Conservation (phyloP, 345 rosid genomes). For the Passiflora organensis region DNA sequence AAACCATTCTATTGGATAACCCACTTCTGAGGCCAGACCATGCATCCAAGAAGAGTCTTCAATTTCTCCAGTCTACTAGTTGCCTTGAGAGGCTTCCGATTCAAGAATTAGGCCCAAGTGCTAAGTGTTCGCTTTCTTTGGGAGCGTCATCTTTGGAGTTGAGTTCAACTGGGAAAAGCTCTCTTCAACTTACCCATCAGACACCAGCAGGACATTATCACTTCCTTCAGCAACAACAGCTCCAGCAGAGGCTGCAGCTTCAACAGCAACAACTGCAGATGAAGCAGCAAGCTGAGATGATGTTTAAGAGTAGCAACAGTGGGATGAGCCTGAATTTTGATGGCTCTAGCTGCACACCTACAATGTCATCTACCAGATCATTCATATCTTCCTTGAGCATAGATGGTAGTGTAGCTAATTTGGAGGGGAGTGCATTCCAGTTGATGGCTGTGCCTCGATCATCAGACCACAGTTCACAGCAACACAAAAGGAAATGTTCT, state of each 20-base stretch:
- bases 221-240: conserved; percentile 41
- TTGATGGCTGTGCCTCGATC: conserved; percentile 49
- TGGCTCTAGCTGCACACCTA: conserved; percentile 72
- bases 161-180: conserved; percentile 51
- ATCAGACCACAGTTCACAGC: conserved; percentile 62
- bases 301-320: conserved; percentile 56
- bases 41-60: conserved; percentile 37
- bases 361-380: conserved; percentile 65
- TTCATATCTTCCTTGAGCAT: conserved; percentile 72
- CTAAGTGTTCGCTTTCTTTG: conserved; percentile 45
- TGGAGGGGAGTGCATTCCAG: conserved; percentile 53
- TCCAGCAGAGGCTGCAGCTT: conserved; percentile 36
- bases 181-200: conserved; percentile 46
- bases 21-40: conserved; percentile 32
- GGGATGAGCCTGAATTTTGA: conserved; percentile 70
- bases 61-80: conserved; percentile 38
- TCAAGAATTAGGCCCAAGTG: conserved; percentile 48
- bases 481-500: conserved; percentile 59
- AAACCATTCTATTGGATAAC: conserved; percentile 51
- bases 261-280: conserved; percentile 51
- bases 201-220: conserved; percentile 37
- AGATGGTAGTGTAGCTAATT: conserved; percentile 64
- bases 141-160: conserved; percentile 49
- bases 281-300: conserved; percentile 72
- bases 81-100: conserved; percentile 22